Conservation (phyloP, 2,329 filamentous ascomycete species). For the Karstenula rhodostoma region DNA sequence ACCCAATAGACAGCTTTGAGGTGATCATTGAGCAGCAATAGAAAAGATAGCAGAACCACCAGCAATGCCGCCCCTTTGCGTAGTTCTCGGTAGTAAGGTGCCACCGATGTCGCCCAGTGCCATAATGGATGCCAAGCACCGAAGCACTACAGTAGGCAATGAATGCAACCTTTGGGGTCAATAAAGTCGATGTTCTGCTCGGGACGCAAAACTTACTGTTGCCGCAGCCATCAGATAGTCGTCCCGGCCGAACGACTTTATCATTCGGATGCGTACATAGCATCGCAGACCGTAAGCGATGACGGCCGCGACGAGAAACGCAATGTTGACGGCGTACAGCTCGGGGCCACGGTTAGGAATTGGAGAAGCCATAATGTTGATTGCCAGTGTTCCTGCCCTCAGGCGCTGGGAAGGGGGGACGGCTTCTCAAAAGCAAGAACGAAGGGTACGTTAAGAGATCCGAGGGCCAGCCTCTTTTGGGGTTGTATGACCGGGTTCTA, state of each 20-base stretch:
- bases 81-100: conserved; percentile 32
- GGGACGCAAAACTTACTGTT: conserved; percentile 28
- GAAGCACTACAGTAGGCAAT: conserved; percentile 36
- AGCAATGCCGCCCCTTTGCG: conserved; percentile 37
- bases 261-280: conserved; percentile 43
- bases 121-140: conserved; percentile 37
- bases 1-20: conserved; percentile 46
- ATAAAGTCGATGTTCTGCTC: background rate
- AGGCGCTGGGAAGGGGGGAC: background rate
- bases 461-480: conserved; percentile 1
- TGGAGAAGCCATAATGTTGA: conserved; percentile 30
- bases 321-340: conserved; percentile 40
- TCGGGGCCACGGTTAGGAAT: conserved; percentile 45
- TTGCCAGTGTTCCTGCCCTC: conserved; percentile 1
- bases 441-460: background rate
- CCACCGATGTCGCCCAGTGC: conserved; percentile 40
- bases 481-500: background rate
- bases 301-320: conserved; percentile 35
- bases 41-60: conserved; percentile 47
- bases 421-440: background rate
- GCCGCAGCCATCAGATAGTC: conserved; percentile 47
- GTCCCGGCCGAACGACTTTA: conserved; percentile 46
- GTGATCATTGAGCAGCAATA: conserved; percentile 43
- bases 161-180: conserved; percentile 32
- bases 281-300: conserved; percentile 39